These are phyloP conservation scores for Colletotrichum sp. DNA, from an alignment of 2,329 filamentous ascomycete species.

Conservation along the genomic window DNA sequence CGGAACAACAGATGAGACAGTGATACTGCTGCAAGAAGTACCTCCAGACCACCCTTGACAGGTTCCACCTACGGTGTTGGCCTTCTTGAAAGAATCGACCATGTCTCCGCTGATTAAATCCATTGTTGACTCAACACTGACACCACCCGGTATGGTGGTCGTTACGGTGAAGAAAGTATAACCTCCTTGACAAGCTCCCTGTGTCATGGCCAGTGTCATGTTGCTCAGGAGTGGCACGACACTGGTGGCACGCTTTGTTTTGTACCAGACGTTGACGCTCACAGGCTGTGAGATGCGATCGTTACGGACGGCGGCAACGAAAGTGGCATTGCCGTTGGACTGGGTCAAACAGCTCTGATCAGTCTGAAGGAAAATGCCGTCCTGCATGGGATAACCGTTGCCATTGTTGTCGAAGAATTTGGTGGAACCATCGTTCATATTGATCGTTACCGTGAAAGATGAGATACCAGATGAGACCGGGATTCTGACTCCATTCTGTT, in stretches of 20 bases:
- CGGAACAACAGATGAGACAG: constrained; percentile 11
- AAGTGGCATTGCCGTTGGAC: constrained; percentile 45
- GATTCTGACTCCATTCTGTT: constrained; percentile 37
- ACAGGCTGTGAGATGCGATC: constrained; percentile 47
- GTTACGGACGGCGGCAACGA: constrained; percentile 55
- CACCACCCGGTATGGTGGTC: constrained; percentile 48
- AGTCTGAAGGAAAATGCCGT: constrained; percentile 59
- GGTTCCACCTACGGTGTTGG: constrained; percentile 46
- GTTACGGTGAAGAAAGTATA: constrained; percentile 54
- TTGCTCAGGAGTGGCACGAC: constrained; percentile 47
- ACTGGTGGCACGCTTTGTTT: constrained; percentile 41
- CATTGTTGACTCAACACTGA: constrained; percentile 49
- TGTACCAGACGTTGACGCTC: constrained; percentile 48
- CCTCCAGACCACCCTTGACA: constrained; percentile 45
- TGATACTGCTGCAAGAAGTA: constrained; percentile 28
- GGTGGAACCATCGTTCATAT: constrained; percentile 50
- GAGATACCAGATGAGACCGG: constrained; percentile 64
- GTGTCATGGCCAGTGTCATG: constrained; percentile 42
- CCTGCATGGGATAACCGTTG: constrained; percentile 57
- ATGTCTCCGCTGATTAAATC: constrained; percentile 48
- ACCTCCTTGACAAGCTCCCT: constrained; percentile 48
- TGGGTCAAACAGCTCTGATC: constrained; percentile 62
- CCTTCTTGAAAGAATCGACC: constrained; percentile 55
- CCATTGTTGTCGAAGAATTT: constrained; percentile 63
- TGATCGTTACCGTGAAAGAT: constrained; percentile 61